These are phyloP conservation scores for Alternaria novae-zelandiae DNA, from an alignment of 2,329 filamentous ascomycete species.

Conservation along the genomic window DNA sequence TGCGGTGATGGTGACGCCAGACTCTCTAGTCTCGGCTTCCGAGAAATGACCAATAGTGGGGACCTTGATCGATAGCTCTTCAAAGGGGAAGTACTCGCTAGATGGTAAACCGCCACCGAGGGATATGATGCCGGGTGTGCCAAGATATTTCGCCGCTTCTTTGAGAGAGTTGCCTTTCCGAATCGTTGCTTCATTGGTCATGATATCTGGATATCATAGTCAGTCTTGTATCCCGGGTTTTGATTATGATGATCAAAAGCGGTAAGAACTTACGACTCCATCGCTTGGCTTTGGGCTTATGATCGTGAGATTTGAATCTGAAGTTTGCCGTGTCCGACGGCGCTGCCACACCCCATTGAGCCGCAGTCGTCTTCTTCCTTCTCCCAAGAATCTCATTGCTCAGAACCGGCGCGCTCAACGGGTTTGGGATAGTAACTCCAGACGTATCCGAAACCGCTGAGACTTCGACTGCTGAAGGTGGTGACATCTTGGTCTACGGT, in stretches of 20 bases:
- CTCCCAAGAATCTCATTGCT: slow-evolving; percentile 71
- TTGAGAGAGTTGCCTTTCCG: slow-evolving; percentile 71
- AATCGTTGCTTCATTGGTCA: slow-evolving; percentile 62
- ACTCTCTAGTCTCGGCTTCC: slow-evolving; percentile 68
- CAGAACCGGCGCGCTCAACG: slow-evolving; percentile 59
- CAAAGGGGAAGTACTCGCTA: slow-evolving; percentile 90
- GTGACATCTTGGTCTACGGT: slow-evolving; percentile 26
- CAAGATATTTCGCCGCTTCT: slow-evolving; percentile 77
- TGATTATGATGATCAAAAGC: too few relatives aligned
- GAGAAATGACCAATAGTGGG: slow-evolving; percentile 73
- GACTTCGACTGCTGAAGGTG: slow-evolving; percentile 50
- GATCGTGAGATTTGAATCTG: slow-evolving; percentile 66
- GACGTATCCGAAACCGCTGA: slow-evolving; percentile 56
- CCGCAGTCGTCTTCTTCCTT: slow-evolving; percentile 72
- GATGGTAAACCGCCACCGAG: slow-evolving; percentile 91
- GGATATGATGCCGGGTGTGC: slow-evolving; percentile 84
- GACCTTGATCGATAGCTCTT: slow-evolving; percentile 76
- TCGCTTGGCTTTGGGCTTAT: slow-evolving; percentile 77
- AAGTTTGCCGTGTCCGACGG: slow-evolving; percentile 81
- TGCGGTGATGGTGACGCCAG: slow-evolving; percentile 67
- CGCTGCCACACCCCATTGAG: slow-evolving; percentile 77
- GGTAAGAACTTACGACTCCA: slow-evolving; percentile 76
- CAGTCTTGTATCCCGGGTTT: too few relatives aligned
- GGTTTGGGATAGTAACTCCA: slow-evolving; percentile 54
- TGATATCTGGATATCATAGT: slow-evolving; percentile 42